Percentiles rank a stretch among this genome's conserved stretches.
These are phyloP conservation scores for Talaromyces stipitatus DNA, from an alignment of 495 filamentous ascomycete genomes.

Conservation along the genomic window DNA sequence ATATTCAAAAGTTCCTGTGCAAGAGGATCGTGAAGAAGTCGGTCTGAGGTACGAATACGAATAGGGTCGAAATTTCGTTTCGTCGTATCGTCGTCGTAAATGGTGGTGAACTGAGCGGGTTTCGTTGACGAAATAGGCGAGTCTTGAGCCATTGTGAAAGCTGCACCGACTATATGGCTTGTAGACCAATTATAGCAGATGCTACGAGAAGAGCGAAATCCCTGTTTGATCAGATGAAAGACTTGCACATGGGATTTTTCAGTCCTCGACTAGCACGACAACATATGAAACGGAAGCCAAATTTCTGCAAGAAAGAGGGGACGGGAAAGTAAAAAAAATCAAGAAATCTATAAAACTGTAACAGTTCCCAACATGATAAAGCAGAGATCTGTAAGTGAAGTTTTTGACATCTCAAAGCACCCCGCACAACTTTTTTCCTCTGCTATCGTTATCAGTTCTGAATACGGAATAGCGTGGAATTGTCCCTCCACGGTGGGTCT, in stretches of 20 bases:
- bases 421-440: not conserved
- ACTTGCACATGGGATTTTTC: not conserved
- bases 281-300: too few relatives aligned
- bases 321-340: too few relatives aligned
- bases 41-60: slow-evolving; percentile 19
- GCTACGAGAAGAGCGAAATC: not conserved
- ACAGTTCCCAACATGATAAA: too few relatives aligned
- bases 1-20: slow-evolving; percentile 31
- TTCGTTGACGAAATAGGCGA: not conserved
- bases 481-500: not conserved
- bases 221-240: too few relatives aligned
- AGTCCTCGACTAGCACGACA: not conserved
- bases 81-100: slow-evolving; percentile 20
- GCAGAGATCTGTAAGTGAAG: not conserved
- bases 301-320: too few relatives aligned
- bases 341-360: too few relatives aligned
- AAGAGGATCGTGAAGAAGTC: slow-evolving; percentile 30
- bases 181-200: not conserved
- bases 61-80: slow-evolving; percentile 30
- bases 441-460: slow-evolving; percentile 1
- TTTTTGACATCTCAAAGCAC: not conserved
- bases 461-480: not conserved
- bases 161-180: not conserved
- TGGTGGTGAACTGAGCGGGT: slow-evolving; percentile 17
- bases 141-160: not conserved